phyloP scores from a whole-genome alignment of 2,329 filamentous ascomycete species.

The Trichoderma sp. region DNA sequence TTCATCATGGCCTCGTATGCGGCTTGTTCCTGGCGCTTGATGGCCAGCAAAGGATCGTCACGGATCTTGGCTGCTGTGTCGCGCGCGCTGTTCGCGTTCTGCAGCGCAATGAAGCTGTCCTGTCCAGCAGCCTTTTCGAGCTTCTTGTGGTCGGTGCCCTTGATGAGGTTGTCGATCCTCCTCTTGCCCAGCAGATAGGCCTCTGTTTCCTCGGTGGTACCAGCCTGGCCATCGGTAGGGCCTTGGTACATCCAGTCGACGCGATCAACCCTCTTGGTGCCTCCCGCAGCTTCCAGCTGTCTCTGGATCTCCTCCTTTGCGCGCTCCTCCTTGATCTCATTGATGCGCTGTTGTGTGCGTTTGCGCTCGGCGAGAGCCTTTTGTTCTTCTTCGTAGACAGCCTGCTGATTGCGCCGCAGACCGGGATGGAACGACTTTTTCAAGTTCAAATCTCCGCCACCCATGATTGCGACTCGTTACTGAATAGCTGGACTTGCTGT shows the following conservation, averaged over 20 bases:
- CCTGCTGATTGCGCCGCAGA: constrained; percentile 83
- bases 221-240: constrained; percentile 71
- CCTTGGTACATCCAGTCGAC: constrained; percentile 99
- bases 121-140: constrained; percentile 70
- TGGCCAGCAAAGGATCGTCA: constrained; percentile 86
- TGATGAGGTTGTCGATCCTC: constrained; percentile 76
- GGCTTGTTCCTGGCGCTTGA: constrained; percentile 87
- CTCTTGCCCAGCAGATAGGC: constrained; percentile 90
- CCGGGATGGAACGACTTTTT: constrained; percentile 95
- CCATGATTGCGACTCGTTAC: constrained; percentile 59
- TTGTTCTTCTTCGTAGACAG: constrained; percentile 88
- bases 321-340: constrained; percentile 91
- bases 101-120: constrained; percentile 58
- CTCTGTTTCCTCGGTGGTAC: constrained; percentile 84
- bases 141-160: constrained; percentile 76
- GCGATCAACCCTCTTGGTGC: constrained; percentile 72
- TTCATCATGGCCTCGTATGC: constrained; percentile 78
- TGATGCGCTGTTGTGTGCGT: constrained; percentile 82
- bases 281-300: constrained; percentile 84
- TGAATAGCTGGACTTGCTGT: too few relatives aligned
- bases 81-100: constrained; percentile 68
- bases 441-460: constrained; percentile 89
- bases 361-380: constrained; percentile 94
- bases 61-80: constrained; percentile 85
- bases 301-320: constrained; percentile 87